Evolutionary conservation across 1,284 basidiomycete genomes (phyloP).

Genomic region (Erythrobasidium hasegawianum): DNA sequence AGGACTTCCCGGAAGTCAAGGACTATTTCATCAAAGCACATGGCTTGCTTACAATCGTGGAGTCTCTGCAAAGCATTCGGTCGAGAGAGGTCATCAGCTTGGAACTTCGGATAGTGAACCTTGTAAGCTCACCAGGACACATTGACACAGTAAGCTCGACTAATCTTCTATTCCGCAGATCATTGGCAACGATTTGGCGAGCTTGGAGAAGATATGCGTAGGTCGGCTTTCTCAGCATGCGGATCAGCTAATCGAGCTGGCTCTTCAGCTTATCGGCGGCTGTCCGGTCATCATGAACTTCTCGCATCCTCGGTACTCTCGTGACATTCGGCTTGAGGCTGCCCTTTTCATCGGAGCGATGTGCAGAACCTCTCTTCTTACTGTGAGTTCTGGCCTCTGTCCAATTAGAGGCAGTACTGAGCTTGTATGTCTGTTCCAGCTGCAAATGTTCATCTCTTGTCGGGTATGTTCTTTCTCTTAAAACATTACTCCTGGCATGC

Average conservation of each 20-base stretch:
- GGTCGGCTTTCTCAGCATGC: too few relatives aligned
- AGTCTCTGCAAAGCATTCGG: slow-evolving; percentile 76
- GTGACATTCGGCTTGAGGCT: slow-evolving; percentile 89
- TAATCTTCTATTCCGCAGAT: slow-evolving; percentile 56
- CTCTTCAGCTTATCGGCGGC: slow-evolving; percentile 47
- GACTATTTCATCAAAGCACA: slow-evolving; percentile 82
- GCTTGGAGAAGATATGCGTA: slow-evolving; percentile 90
- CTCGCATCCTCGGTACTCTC: slow-evolving; percentile 88
- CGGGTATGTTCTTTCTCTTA: slow-evolving; percentile 28
- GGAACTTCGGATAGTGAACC: slow-evolving; percentile 81
- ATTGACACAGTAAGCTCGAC: slow-evolving; percentile 5
- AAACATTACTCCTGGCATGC: neutral
- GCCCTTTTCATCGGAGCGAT: slow-evolving; percentile 90
- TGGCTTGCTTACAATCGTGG: slow-evolving; percentile 88
- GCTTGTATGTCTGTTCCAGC: slow-evolving; percentile 34
- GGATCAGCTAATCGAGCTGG: too few relatives aligned
- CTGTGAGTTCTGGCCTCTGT: slow-evolving; percentile 50
- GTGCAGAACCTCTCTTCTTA: slow-evolving; percentile 86
- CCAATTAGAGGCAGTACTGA: neutral
- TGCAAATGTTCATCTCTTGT: slow-evolving; percentile 94
- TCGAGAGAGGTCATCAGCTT: slow-evolving; percentile 74
- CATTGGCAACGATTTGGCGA: slow-evolving; percentile 75
- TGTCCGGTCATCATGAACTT: slow-evolving; percentile 59
- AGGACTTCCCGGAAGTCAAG: slow-evolving; percentile 83
- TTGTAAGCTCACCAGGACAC: slow-evolving; percentile 58